These are phyloP conservation scores for Apiotrichum gracile DNA, from an alignment of 1,284 basidiomycete genomes.

Conservation along the genomic window DNA sequence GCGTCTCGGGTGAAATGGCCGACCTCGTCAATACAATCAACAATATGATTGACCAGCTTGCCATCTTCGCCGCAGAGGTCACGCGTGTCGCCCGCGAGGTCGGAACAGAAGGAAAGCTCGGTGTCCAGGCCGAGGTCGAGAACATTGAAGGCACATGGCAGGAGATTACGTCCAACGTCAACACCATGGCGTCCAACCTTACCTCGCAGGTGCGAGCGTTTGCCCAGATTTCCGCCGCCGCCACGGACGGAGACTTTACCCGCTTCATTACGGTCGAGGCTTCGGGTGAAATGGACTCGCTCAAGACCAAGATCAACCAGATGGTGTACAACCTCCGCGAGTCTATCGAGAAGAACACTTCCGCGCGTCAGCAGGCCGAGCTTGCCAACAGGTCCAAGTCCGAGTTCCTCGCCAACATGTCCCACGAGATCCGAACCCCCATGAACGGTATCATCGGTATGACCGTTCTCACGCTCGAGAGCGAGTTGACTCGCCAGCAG, in stretches of 20 bases:
- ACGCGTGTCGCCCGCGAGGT: slow-evolving; percentile 94
- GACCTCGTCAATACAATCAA: slow-evolving; percentile 77
- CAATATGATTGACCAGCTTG: slow-evolving; percentile 90
- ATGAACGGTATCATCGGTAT: slow-evolving; percentile 99
- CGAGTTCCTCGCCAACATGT: slow-evolving; percentile 97
- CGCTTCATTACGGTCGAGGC: slow-evolving; percentile 99
- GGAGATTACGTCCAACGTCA: slow-evolving; percentile 91
- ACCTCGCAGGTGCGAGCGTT: slow-evolving; percentile 99
- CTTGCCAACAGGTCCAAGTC: slow-evolving; percentile 93
- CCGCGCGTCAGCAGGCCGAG: slow-evolving; percentile 95
- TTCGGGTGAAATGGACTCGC: slow-evolving; percentile 96
- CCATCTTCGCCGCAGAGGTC: slow-evolving; percentile 89
- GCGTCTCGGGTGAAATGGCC: slow-evolving; percentile 91
- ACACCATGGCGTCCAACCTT: slow-evolving; percentile 91
- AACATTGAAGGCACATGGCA: slow-evolving; percentile 98
- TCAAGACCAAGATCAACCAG: slow-evolving; percentile 86
- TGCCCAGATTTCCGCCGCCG: slow-evolving; percentile 96
- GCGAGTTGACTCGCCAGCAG: slow-evolving; percentile 86
- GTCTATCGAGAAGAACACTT: slow-evolving; percentile 97
- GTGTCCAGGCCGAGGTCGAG: slow-evolving; percentile 94
- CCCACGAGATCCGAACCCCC: slow-evolving; percentile 93
- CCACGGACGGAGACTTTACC: slow-evolving; percentile 98
- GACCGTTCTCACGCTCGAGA: slow-evolving; percentile 65
- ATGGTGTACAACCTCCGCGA: slow-evolving; percentile 99
- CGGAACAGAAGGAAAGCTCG: slow-evolving; percentile 92